Evolutionary conservation across 208 protist genomes (phyloP), one percentile per base, ranked within the genome.

Genomic region (Acanthamoeba culbertsoni): DNA sequence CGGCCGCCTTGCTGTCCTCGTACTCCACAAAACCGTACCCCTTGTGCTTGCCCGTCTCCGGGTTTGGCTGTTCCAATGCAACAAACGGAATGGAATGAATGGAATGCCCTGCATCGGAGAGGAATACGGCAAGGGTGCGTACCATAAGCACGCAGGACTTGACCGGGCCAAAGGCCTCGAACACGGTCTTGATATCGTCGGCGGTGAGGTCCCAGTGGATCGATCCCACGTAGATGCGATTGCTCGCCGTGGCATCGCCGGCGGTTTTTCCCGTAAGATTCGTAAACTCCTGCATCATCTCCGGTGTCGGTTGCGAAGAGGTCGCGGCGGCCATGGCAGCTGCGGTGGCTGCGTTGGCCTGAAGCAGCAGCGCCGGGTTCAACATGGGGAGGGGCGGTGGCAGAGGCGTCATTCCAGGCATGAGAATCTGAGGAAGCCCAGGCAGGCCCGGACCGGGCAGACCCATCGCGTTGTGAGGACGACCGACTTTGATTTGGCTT

Each of bases 141-240:
- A 92, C 86, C 86, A 92, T 35, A 10, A 92, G 65, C n/a, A 79
- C 62, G 46, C 86, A 92, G 42, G 86, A 92, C 57, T 55, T 71
- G 65, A 92, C 40, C 28, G 57, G 28, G 35, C 86, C 86, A 51
- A 92, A 92, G 40, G 57, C 42, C 45, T 51, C 86, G 31, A 92
- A 92, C 18, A 92, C n/a, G 62, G 40, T 31, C 31, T 71, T 51
- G 6, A 92, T 26, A 28, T 71, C 86, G 16, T 92, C 86, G 10
- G 57, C 68, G 31, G 86, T 92, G 40, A 92, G 57, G 46, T 92
- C 86, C 86, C 57, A 77, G 59, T 92, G 26, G n/a, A 92, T 75
- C 37, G 86, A 92, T 14, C 86, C 86, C n/a, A 92, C 86, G 46
- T 92, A 92, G 45, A 92, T 77, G n/a, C 86, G 86, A 14, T 92